A percentile compares a stretch with the other conserved stretches of the same genome.
phyloP scores from a whole-genome alignment of 208 protist genomes.

The Leishmania amazonensis region DNA sequence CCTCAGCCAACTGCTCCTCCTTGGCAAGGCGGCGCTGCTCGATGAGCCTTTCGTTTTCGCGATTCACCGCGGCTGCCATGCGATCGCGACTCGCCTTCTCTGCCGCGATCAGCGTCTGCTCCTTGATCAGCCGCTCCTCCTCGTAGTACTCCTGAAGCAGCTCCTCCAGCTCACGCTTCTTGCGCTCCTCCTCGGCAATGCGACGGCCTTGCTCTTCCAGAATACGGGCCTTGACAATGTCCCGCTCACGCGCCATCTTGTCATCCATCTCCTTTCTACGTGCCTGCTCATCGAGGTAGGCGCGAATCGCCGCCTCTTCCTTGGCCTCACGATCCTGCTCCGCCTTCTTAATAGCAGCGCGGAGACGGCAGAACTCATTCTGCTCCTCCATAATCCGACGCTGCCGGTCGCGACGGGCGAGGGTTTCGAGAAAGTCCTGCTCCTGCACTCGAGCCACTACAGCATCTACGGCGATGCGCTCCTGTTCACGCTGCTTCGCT shows the following conservation, averaged over 20 bases:
- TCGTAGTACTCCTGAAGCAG: conserved; percentile 91
- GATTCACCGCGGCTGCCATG: conserved; percentile 53
- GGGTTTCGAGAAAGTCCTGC: conserved; percentile 77
- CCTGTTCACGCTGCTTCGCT: conserved; percentile 65
- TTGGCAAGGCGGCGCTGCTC: conserved; percentile 53
- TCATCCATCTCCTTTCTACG: conserved; percentile 72
- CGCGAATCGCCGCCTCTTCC: conserved; percentile 80
- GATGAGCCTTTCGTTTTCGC: conserved; percentile 83
- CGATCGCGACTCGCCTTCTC: conserved; percentile 78
- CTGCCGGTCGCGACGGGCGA: conserved; percentile 75
- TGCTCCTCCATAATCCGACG: conserved; percentile 77
- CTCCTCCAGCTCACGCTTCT: conserved; percentile 85
- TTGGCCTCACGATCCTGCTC: conserved; percentile 75
- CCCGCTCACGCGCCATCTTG: conserved; percentile 73
- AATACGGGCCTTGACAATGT: conserved; percentile 73
- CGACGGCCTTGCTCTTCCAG: conserved; percentile 82
- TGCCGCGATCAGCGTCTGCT: conserved; percentile 54
- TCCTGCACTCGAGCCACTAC: conserved; percentile 87
- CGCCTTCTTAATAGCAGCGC: conserved; percentile 71
- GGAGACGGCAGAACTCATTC: conserved; percentile 78
- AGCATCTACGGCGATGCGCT: conserved; percentile 88
- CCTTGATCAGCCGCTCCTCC: conserved; percentile 85
- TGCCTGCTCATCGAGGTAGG: conserved; percentile 78
- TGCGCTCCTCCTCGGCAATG: conserved; percentile 82
- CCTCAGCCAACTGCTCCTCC: conserved; percentile 73